Percentiles rank a stretch among this genome's conserved stretches.
These are phyloP conservation scores for Fraxinus latifolia DNA, from an alignment of 305 asterid genomes.

Conservation along the genomic window DNA sequence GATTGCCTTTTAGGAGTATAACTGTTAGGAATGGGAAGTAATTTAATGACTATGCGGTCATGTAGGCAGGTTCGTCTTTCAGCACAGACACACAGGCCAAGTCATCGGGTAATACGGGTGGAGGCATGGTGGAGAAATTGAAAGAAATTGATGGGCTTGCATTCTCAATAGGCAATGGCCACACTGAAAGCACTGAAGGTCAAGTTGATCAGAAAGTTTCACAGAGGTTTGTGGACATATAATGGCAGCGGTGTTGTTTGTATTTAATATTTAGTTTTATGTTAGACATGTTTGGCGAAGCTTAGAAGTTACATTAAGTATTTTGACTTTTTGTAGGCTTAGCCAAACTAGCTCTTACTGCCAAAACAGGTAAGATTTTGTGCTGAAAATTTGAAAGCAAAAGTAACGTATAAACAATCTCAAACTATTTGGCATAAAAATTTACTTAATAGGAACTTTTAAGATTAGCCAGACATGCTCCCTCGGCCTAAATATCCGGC, in stretches of 20 bases:
- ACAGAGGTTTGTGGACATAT: conserved; percentile 59
- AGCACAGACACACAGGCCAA: conserved; percentile 58
- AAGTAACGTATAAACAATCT: not conserved
- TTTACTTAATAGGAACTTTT: not conserved
- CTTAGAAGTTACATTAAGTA: not conserved
- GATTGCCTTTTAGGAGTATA: not conserved
- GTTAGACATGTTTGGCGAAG: not conserved
- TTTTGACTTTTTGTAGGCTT: not conserved
- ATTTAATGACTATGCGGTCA: conserved; percentile 10
- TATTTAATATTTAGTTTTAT: not conserved
- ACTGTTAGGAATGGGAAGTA: conserved; percentile 16
- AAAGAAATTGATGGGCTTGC: conserved; percentile 81
- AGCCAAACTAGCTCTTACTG: not conserved
- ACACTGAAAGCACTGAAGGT: conserved; percentile 49
- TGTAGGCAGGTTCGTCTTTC: conserved; percentile 62
- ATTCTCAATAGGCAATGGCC: conserved; percentile 77
- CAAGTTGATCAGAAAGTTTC: conserved; percentile 52
- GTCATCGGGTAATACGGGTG: conserved; percentile 57
- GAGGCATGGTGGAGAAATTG: conserved; percentile 60
- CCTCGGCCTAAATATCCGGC: not conserved
- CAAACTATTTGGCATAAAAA: not conserved
- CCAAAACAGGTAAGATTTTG: not conserved
- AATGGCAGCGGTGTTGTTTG: not conserved
- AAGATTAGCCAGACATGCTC: not conserved
- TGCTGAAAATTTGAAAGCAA: not conserved